phyloP scores from a whole-genome alignment of 75 land plant species.

The Sequoiadendron giganteum region DNA sequence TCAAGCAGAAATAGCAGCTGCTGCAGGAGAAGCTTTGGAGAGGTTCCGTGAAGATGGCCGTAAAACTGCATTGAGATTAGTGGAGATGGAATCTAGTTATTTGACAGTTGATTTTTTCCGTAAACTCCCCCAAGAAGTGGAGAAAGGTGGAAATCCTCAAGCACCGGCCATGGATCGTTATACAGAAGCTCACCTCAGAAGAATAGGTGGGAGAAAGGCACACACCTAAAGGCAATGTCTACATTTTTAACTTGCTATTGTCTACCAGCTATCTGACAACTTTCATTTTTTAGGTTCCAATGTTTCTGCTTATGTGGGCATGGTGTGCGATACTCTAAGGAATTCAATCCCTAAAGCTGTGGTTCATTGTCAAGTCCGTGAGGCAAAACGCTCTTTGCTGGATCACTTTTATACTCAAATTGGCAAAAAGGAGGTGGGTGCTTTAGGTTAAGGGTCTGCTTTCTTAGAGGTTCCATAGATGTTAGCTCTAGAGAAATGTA shows the following conservation, averaged over 20 bases:
- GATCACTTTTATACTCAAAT: slow-evolving; percentile 57
- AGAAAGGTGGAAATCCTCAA: slow-evolving; percentile 55
- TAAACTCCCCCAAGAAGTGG: slow-evolving; percentile 80
- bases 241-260: background rate
- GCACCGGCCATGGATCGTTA: slow-evolving; percentile 59
- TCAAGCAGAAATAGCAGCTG: slow-evolving; percentile 84
- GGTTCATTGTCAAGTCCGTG: slow-evolving; percentile 72
- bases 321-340: slow-evolving; percentile 56
- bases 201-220: slow-evolving; percentile 41
- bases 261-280: background rate
- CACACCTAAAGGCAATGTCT: background rate
- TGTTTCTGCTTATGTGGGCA: slow-evolving; percentile 53
- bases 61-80: slow-evolving; percentile 70
- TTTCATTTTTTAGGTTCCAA: slow-evolving; percentile 49
- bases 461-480: background rate
- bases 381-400: slow-evolving; percentile 60
- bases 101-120: slow-evolving; percentile 92
- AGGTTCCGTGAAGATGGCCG: slow-evolving; percentile 87
- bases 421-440: slow-evolving; percentile 57
- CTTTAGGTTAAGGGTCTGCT: background rate
- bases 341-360: slow-evolving; percentile 64
- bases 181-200: slow-evolving; percentile 67
- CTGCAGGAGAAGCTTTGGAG: slow-evolving; percentile 78
- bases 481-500: background rate
- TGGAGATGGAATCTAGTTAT: slow-evolving; percentile 94